Base-by-base conservation (phyloP, 495 filamentous ascomycete genomes). In the Eremomyces bilateralis region DNA sequence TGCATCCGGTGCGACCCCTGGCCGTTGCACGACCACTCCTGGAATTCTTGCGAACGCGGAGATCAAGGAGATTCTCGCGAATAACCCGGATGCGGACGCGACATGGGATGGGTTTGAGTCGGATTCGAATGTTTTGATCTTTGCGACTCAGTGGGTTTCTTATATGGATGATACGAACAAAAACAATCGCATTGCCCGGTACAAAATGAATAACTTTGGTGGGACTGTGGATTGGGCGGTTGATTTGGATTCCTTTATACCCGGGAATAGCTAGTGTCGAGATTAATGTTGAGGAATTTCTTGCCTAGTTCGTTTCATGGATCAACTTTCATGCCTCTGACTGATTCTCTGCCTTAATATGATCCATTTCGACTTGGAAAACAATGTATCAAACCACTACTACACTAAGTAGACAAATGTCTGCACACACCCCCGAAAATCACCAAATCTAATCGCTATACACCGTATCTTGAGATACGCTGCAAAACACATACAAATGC, bases 111-210 rank as follows among this genome's bases (percentile, higher is more conserved):
- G 35, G 28, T 17, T 3, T 15, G 18, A 15, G 4, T 29, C 22
- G 18, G 41, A 52, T 35, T 56, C 52, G 5, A 43, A 61, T 36
- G 56, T 63, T 12, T 6, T 63, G 1, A 48, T 62, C 2, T 65
- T 58, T 34, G 34, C 49, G n/a, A 56, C 47, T 4, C 41, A 61
- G 4, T 62, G 55, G 56, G 57, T 62, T 1, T 43, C 48, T 0
- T 64, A 53, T 34, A 63, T 63, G 60, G 35, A 4, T 17, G 18
- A 25, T 4, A 36, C 29, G 5, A 50, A 41, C 4, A 50, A 48
- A 31, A n/a, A 13, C 1, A 24, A 25, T 3, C 41, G 47, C 2
- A 24, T 21, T 3, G 27, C 21, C 12, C 13, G 21, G n/a, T 45
- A 28, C 20, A 40, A 39, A 18, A 19, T 27, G 4, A 20, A 42